Conservation (phyloP, 2,329 filamentous ascomycete species). For the Cytospora mali region DNA sequence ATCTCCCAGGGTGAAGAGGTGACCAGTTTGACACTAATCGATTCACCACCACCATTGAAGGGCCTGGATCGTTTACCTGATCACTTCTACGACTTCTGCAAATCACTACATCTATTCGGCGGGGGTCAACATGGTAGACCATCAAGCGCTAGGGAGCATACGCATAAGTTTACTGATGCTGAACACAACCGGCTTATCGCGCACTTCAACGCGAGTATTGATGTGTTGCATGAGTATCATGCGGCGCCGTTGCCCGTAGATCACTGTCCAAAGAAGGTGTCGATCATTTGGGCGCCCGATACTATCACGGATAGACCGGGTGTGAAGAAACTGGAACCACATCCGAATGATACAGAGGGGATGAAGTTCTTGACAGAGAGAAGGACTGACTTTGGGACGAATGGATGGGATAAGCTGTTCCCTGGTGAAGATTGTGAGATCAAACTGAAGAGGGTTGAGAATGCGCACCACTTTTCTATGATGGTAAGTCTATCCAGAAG, state of each 20-base stretch:
- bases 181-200: constrained; percentile 14
- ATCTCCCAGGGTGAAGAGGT: not conserved
- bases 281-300: constrained; percentile 18
- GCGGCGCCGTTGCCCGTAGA: not conserved
- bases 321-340: constrained; percentile 6
- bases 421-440: constrained; percentile 3
- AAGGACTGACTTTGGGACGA: constrained; percentile 10
- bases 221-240: constrained; percentile 13
- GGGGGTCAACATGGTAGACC: constrained; percentile 14
- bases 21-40: not conserved
- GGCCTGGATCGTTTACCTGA: constrained; percentile 4
- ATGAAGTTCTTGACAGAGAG: constrained; percentile 19
- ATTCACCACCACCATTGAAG: not conserved
- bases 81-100: constrained; percentile 18
- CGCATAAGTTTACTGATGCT: constrained; percentile 5
- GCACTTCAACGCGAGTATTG: constrained; percentile 14
- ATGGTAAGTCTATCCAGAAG: not conserved
- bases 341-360: constrained; percentile 11
- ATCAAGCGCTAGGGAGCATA: constrained; percentile 6
- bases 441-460: not conserved
- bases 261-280: not conserved
- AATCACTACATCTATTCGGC: constrained; percentile 12
- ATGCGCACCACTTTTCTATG: constrained; percentile 18
- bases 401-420: constrained; percentile 9
- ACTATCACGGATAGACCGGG: constrained; percentile 12